Evolutionary conservation across 352 stramenopile species (phyloP).

Genomic region (Phytopythium helicoides): DNA sequence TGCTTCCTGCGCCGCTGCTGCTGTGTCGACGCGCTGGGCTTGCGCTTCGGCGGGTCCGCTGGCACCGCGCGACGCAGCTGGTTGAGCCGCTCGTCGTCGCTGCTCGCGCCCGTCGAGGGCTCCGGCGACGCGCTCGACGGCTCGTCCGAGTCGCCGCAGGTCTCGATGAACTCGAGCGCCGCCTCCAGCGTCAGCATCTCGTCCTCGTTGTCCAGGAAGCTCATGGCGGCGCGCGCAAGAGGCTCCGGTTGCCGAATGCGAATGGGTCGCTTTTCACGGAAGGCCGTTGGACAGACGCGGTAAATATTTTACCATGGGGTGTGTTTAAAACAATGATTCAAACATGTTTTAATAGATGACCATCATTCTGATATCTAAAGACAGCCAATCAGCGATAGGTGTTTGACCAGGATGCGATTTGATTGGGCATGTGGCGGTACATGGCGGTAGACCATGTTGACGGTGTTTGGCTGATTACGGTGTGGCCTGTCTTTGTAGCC

Average conservation of each 20-base stretch:
- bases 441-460: neutral
- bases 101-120: neutral
- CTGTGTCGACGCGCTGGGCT: constrained; percentile 20
- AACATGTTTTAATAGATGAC: too few species aligned
- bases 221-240: constrained; percentile 15
- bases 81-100: constrained; percentile 9
- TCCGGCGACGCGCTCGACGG: neutral
- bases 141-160: constrained; percentile 3
- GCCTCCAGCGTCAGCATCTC: constrained; percentile 15
- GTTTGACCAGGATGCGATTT: too few species aligned
- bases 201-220: constrained; percentile 16
- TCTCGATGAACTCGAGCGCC: constrained; percentile 25
- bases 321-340: neutral
- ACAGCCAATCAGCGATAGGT: too few species aligned
- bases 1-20: constrained; percentile 30
- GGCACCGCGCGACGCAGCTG: too few species aligned
- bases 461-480: constrained; percentile 1
- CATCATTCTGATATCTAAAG: too few species aligned
- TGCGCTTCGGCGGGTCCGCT: constrained; percentile 2
- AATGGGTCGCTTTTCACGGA: too few species aligned
- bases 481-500: too few species aligned
- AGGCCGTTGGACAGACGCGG: too few species aligned
- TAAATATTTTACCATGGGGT: too few species aligned
- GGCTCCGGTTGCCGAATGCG: too few species aligned
- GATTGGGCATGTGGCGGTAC: constrained; percentile 1